Conservation (phyloP, 495 filamentous ascomycete genomes). For the Lentithecium fluviatile region DNA sequence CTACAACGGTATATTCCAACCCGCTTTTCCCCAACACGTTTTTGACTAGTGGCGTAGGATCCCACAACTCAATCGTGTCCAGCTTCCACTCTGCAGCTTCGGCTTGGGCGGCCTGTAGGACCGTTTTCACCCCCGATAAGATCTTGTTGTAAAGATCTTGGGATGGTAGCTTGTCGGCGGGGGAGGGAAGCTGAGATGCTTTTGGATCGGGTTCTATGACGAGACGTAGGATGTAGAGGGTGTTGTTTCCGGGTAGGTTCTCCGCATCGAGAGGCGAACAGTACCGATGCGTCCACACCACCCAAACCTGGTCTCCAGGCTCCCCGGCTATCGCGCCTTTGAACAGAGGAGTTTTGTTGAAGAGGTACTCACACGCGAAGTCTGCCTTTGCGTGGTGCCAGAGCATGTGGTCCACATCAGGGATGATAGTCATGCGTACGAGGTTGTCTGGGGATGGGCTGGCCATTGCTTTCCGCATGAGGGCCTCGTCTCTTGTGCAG, state of each 20-base stretch:
- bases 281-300: conserved; percentile 15
- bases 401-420: conserved; percentile 14
- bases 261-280: no score
- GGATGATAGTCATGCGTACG: conserved; percentile 6
- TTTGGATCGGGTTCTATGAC: conserved; percentile 13
- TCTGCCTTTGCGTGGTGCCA: conserved; percentile 17
- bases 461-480: conserved; percentile 1
- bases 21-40: conserved; percentile 15
- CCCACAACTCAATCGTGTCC: conserved; percentile 26
- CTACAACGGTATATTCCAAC: conserved; percentile 7
- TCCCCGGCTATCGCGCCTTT: conserved; percentile 14
- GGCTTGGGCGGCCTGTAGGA: conserved; percentile 26
- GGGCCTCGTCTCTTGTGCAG: conserved; percentile 10
- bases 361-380: conserved; percentile 11
- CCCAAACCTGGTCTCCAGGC: conserved; percentile 14
- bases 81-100: conserved; percentile 32
- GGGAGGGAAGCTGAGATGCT: conserved; percentile 7
- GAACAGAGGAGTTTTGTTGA: not conserved
- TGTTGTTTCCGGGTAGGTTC: conserved; percentile 1
- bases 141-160: conserved; percentile 4
- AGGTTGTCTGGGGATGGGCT: not conserved
- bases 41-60: conserved; percentile 24
- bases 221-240: conserved; percentile 13
- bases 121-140: conserved; percentile 9
- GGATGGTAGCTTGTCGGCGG: not conserved